Base-by-base conservation (phyloP, 805 yeast genomes). In the Metschnikowia similis region DNA sequence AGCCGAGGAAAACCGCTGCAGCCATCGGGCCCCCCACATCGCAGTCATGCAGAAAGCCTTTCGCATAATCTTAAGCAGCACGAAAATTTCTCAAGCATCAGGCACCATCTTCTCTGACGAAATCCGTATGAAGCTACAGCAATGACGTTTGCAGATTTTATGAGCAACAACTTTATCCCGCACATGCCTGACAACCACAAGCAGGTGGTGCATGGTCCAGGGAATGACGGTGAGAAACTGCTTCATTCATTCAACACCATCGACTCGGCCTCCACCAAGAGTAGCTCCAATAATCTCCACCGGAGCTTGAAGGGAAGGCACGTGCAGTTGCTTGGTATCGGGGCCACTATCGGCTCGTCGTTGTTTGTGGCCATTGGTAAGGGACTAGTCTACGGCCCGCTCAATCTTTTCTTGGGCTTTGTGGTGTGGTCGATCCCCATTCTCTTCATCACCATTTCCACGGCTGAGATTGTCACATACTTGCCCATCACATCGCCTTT, bases 321-420 rank as follows among this genome's bases (percentile, higher is more conserved):
- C 67, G 82, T 88, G 27, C 89, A 87, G 60, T 73, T 88, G 47
- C 82, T 88, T 53, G 86, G 89, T 10, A 83, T 88, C 26, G 89
- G 92, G 16, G 94, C 92, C 47, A 84, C 89, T 36, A 85, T 87
- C 55, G 95, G 95, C 36, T 84, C 92, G 1, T 92, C 87, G 8
- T 69, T 87, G 6, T 87, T 87, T 56, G 89, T 86, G 5, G 79
- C 88, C 27, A 84, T 85, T 49, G 90, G 90, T 11, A 66, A 73
- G 43, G 86, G 82, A 0, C 67, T 88, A 30, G 71, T 76, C 30
- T 72, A 76, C 40, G 95, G 95, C 1, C 85, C 92, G 0, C 85
- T 80, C 6, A 80, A 80, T 41, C 68, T 87, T 41, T 66, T 88
- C n/a, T 61, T 87, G 4, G 84, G 83, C 0, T 87, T 85, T 61